Percentiles rank a stretch among this genome's conserved stretches.
Conservation (phyloP, 129 eudicot species). For the Saposhnikovia divaricata region DNA sequence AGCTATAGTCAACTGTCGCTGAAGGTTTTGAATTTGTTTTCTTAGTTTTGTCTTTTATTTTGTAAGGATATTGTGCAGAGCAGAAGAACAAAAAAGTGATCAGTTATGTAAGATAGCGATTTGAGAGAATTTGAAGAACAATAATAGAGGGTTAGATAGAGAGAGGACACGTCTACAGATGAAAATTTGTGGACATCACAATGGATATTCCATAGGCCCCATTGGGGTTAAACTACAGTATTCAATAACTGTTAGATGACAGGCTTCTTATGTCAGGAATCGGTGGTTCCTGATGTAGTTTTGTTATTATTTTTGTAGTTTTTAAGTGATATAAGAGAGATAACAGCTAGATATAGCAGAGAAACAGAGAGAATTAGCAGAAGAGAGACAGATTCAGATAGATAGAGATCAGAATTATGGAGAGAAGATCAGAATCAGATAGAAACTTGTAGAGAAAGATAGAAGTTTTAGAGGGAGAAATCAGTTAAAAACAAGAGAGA, state of each 20-base stretch:
- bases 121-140: not conserved
- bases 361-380: too few relatives aligned
- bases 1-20: conserved; percentile 53
- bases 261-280: not conserved
- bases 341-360: too few relatives aligned
- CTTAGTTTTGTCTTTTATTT: not conserved
- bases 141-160: not conserved
- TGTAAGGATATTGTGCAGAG: not conserved
- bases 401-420: too few relatives aligned
- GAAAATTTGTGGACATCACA: not conserved
- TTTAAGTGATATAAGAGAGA: too few relatives aligned
- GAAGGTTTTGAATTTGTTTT: conserved; percentile 39
- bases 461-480: too few relatives aligned
- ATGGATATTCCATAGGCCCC: not conserved
- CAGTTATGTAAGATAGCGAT: not conserved
- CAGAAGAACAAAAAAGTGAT: not conserved
- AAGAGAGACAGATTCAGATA: too few relatives aligned
- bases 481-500: too few relatives aligned
- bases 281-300: too few relatives aligned
- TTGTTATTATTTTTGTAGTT: too few relatives aligned
- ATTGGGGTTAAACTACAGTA: not conserved
- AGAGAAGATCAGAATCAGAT: too few relatives aligned
- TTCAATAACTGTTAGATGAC: not conserved
- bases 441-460: too few relatives aligned
- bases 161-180: not conserved